Evolutionary conservation across 2,329 filamentous ascomycete species (phyloP).

Genomic region (Paraphoma sp.): DNA sequence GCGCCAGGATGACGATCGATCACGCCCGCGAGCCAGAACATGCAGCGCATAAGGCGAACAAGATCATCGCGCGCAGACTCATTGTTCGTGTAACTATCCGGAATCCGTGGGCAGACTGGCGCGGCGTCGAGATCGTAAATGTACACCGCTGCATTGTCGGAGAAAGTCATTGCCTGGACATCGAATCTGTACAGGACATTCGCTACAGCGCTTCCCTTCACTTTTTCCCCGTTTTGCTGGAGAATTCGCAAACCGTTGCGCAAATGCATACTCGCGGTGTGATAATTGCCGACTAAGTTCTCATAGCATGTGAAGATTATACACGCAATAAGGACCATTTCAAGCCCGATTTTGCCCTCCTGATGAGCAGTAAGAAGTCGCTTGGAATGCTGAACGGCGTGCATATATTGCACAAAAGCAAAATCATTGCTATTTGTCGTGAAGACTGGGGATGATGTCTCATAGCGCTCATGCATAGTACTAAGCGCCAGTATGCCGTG

Average conservation of each 20-base stretch:
- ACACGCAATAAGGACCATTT: slow-evolving; percentile 36
- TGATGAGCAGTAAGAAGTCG: slow-evolving; percentile 28
- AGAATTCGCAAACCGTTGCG: slow-evolving; percentile 34
- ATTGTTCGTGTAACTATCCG: slow-evolving; percentile 24
- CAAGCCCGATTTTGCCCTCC: slow-evolving; percentile 25
- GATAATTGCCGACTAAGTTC: slow-evolving; percentile 38
- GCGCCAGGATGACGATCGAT: slow-evolving; percentile 27
- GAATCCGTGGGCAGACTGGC: slow-evolving; percentile 27
- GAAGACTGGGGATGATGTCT: slow-evolving; percentile 18
- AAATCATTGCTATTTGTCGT: slow-evolving; percentile 25
- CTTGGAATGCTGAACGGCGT: slow-evolving; percentile 37
- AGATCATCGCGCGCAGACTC: slow-evolving; percentile 31
- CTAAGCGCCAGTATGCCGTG: slow-evolving; percentile 38
- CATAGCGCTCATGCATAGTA: slow-evolving; percentile 37
- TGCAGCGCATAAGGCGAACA: slow-evolving; percentile 30
- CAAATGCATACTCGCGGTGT: slow-evolving; percentile 36
- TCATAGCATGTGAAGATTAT: slow-evolving; percentile 43
- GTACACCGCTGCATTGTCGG: slow-evolving; percentile 35
- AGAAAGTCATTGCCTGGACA: slow-evolving; percentile 42
- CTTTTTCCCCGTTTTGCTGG: slow-evolving; percentile 19
- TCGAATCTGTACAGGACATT: slow-evolving; percentile 37
- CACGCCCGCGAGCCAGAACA: slow-evolving; percentile 37
- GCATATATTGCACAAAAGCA: slow-evolving; percentile 38
- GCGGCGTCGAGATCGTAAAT: slow-evolving; percentile 25
- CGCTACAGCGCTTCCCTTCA: slow-evolving; percentile 20